Evolutionary conservation across 2,329 filamentous ascomycete genomes (phyloP).

Genomic region (Verticillium nubilum): DNA sequence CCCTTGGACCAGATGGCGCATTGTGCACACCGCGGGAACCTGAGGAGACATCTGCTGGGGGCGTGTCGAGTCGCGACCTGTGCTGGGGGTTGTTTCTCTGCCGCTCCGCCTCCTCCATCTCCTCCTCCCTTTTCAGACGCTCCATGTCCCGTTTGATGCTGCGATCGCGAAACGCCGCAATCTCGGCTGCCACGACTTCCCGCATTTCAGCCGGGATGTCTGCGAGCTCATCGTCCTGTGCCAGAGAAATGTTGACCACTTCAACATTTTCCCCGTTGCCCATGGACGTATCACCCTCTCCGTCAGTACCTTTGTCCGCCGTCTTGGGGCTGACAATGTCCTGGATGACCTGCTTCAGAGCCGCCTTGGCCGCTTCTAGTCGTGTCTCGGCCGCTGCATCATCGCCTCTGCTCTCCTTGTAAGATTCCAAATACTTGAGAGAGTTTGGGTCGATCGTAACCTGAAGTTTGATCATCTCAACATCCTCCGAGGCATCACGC

Average conservation of each 20-base stretch:
- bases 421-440: conserved; percentile 78
- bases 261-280: conserved; percentile 65
- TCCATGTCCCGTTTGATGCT: conserved; percentile 87
- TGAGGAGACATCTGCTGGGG: conserved; percentile 65
- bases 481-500: conserved; percentile 41
- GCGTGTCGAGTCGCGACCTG: conserved; percentile 65
- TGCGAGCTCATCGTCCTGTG: conserved; percentile 85
- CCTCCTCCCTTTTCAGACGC: conserved; percentile 81
- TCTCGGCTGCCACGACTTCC: conserved; percentile 89
- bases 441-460: conserved; percentile 79
- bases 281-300: conserved; percentile 66
- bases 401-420: conserved; percentile 61
- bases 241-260: conserved; percentile 83
- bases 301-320: conserved; percentile 44
- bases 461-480: conserved; percentile 66
- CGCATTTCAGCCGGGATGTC: conserved; percentile 97
- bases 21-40: conserved; percentile 65
- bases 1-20: conserved; percentile 62
- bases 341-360: conserved; percentile 62
- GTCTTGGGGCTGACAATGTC: conserved; percentile 66
- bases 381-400: conserved; percentile 60
- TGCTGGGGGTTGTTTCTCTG: conserved; percentile 64
- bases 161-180: conserved; percentile 87
- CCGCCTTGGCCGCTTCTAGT: conserved; percentile 62
- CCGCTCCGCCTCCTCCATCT: conserved; percentile 76